A percentile compares a stretch with the other conserved stretches of the same genome.
Conservation (phyloP, 2,329 filamentous ascomycete genomes). For the Stagonosporopsis vannaccii region DNA sequence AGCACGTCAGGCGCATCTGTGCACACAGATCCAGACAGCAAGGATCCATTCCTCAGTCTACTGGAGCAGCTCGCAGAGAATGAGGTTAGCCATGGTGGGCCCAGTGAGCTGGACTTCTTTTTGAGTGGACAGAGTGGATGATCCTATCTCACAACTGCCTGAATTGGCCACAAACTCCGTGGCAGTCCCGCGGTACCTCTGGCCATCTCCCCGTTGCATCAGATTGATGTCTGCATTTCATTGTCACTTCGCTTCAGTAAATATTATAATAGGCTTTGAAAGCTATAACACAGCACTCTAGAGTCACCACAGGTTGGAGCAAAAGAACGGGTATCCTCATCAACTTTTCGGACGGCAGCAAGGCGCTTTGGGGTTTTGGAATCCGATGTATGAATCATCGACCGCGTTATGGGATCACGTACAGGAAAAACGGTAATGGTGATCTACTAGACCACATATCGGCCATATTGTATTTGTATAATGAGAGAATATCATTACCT, state of each 20-base stretch:
- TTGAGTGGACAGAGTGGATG: slow-evolving; percentile 53
- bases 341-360: slow-evolving; percentile 8
- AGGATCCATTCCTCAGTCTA: slow-evolving; percentile 80
- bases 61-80: slow-evolving; percentile 85
- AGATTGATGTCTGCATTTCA: slow-evolving; percentile 1
- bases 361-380: slow-evolving; percentile 20
- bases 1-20: slow-evolving; percentile 51
- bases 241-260: slow-evolving; percentile 16
- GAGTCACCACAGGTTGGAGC: slow-evolving; percentile 5
- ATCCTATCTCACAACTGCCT: slow-evolving; percentile 13
- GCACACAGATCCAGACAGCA: slow-evolving; percentile 62
- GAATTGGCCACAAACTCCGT: slow-evolving; percentile 10
- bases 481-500: slow-evolving; percentile 19
- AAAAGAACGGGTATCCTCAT: slow-evolving; percentile 6
- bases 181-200: slow-evolving; percentile 7
- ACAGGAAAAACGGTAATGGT: slow-evolving; percentile 10
- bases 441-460: slow-evolving; percentile 5
- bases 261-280: slow-evolving; percentile 12
- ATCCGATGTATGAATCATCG: slow-evolving; percentile 12
- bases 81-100: slow-evolving; percentile 72
- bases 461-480: slow-evolving; percentile 20
- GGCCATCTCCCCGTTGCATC: slow-evolving; percentile 2
- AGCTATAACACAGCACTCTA: slow-evolving; percentile 3
- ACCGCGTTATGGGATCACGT: slow-evolving; percentile 11
- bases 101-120: slow-evolving; percentile 81